Evolutionary conservation across 1,139 yeast genomes (phyloP).

Genomic region (Candida glucosophila): DNA sequence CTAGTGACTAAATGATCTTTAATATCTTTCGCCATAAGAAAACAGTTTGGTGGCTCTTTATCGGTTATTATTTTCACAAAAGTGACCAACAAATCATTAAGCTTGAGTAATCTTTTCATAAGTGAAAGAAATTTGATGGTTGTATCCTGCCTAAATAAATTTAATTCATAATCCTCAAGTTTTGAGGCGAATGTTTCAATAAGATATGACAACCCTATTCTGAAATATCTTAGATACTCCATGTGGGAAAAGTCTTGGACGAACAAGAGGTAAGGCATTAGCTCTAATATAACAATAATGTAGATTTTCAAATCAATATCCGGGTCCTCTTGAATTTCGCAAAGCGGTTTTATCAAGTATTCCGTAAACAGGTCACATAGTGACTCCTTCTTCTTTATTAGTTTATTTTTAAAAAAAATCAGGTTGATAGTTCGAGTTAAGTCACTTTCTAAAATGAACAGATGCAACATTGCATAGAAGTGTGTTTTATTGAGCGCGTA

Average conservation of each 20-base stretch:
- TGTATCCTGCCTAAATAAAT: too few relatives aligned
- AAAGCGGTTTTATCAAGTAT: constrained; percentile 16
- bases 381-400: constrained; percentile 12
- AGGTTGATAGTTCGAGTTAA: constrained; percentile 1
- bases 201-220: constrained; percentile 24
- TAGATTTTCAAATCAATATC: constrained; percentile 23
- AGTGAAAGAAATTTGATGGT: constrained; percentile 20
- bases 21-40: constrained; percentile 23
- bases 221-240: constrained; percentile 19
- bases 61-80: constrained; percentile 23
- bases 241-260: constrained; percentile 17
- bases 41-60: constrained; percentile 11
- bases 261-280: constrained; percentile 25
- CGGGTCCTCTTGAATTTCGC: constrained; percentile 5
- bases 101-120: constrained; percentile 27
- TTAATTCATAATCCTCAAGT: too few relatives aligned
- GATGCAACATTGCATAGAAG: too few relatives aligned
- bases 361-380: constrained; percentile 15
- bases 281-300: constrained; percentile 23
- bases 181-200: too few relatives aligned
- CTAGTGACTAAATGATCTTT: constrained; percentile 18
- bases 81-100: constrained; percentile 30
- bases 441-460: not conserved
- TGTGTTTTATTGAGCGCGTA: constrained; percentile 6
- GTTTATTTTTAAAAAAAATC: constrained; percentile 7